Base-by-base conservation (phyloP, 768 basidiomycete genomes). In the Trametes cinnabarina region DNA sequence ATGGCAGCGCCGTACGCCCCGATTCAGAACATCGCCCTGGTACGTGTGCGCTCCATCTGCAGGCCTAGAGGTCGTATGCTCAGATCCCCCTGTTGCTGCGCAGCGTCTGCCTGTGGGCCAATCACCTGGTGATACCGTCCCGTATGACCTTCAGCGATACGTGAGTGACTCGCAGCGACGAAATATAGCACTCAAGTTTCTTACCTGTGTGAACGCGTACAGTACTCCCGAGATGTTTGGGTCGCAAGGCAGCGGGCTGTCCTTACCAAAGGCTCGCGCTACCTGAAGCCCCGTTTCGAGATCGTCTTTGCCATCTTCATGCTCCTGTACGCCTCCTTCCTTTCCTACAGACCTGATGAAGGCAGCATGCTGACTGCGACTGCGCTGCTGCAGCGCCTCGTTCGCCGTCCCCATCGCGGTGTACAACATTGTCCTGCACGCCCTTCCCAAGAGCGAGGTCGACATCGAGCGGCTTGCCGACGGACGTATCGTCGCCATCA, bases 141-240 rank as follows among this genome's bases (percentile, higher is more conserved):
- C 69, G 14, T 59, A 61, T 40, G 61, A 64, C 46, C 64, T 82
- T 39, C 72, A 71, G 47, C 65, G 63, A 62, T 74, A 70, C 56
- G 79, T 79, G 51, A 48, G 69, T 57, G 22, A 26, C 47, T 25
- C n/a, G 41, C 42, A 3, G n/a, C n/a, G n/a, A n/a, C n/a, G n/a
- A n/a, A n/a, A n/a, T n/a, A n/a, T n/a, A n/a, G n/a, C n/a, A n/a
- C n/a, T n/a, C n/a, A n/a, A n/a, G n/a, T n/a, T n/a, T n/a, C n/a
- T n/a, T n/a, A n/a, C n/a, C n/a, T n/a, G n/a, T n/a, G n/a, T n/a
- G n/a, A n/a, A n/a, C n/a, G n/a, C n/a, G n/a, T n/a, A 76, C 44
- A 82, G 78, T 70, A 82, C 55, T 65, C 75, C 5, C 69, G 71
- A 4, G 76, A 77, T 47, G 71, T 69, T 5, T 83, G 82, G 82